These are phyloP conservation scores for Amanita rimosa DNA, from an alignment of 768 basidiomycete genomes.

Conservation along the genomic window DNA sequence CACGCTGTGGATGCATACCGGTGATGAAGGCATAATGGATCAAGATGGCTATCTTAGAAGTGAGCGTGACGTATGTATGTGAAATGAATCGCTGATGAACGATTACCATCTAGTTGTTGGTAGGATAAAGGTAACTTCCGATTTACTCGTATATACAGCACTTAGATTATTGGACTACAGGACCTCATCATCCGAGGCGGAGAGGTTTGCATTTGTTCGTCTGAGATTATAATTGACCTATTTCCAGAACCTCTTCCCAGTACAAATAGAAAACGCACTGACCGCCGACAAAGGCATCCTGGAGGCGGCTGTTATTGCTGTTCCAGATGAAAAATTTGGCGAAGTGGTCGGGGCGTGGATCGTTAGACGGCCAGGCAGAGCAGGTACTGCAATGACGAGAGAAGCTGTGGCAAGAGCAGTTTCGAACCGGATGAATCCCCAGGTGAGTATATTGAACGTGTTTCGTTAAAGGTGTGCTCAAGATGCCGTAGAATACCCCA, in stretches of 20 bases:
- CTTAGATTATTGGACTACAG: slow-evolving; percentile 16
- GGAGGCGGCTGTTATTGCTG: slow-evolving; percentile 66
- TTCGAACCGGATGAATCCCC: slow-evolving; percentile 59
- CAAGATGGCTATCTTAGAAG: slow-evolving; percentile 69
- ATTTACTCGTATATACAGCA: not conserved
- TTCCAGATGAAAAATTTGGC: slow-evolving; percentile 57
- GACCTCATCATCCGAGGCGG: slow-evolving; percentile 84
- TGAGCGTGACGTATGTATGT: slow-evolving; percentile 20
- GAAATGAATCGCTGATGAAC: not conserved
- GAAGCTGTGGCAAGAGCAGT: slow-evolving; percentile 48
- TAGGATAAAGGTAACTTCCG: slow-evolving; percentile 47
- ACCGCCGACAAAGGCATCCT: slow-evolving; percentile 42
- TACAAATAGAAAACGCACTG: slow-evolving; percentile 74
- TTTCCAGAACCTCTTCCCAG: slow-evolving; percentile 65
- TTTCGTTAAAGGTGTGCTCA: not conserved
- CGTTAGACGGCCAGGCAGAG: slow-evolving; percentile 32
- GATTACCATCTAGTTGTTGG: slow-evolving; percentile 47
- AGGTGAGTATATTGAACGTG: slow-evolving; percentile 32
- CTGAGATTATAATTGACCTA: not conserved
- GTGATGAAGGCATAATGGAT: slow-evolving; percentile 75
- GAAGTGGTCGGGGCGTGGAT: slow-evolving; percentile 82
- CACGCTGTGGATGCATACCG: slow-evolving; percentile 73
- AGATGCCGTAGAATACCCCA: slow-evolving; percentile 50
- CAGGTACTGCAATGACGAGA: slow-evolving; percentile 25
- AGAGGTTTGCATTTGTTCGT: slow-evolving; percentile 33